Percentiles rank a stretch among this genome's conserved stretches.
phyloP scores from a whole-genome alignment of 306 rosid species.

The Castanea crenata region DNA sequence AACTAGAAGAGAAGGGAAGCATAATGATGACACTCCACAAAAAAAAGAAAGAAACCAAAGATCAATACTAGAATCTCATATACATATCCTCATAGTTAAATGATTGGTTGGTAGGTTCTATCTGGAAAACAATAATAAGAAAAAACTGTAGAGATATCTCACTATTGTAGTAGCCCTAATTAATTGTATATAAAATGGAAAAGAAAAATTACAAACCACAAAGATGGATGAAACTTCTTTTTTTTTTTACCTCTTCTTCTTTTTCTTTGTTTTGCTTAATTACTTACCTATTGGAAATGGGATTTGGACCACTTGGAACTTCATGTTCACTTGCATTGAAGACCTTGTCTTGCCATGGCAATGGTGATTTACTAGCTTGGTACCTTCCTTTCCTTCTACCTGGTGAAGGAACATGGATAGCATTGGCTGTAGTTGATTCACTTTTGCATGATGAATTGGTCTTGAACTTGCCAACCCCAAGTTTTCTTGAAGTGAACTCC shows the following conservation, averaged over 20 bases:
- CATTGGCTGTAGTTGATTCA: background rate
- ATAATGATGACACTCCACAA: conserved; percentile 28
- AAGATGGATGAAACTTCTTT: background rate
- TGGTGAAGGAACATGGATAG: conserved; percentile 17
- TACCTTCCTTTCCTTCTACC: conserved; percentile 21
- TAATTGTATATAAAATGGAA: background rate
- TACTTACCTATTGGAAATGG: conserved; percentile 79
- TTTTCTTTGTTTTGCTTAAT: conserved; percentile 9
- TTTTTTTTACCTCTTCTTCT: background rate
- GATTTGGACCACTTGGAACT: conserved; percentile 95
- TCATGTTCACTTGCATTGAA: conserved; percentile 64
- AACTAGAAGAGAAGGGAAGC: background rate
- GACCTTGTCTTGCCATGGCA: conserved; percentile 44
- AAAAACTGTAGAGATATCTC: conserved; percentile 37
- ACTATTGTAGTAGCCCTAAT: conserved; percentile 26
- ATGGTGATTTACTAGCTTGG: conserved; percentile 26
- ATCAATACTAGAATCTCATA: conserved; percentile 42
- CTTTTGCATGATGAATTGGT: conserved; percentile 17
- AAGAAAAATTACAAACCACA: conserved; percentile 28
- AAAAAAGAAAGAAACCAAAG: conserved; percentile 25
- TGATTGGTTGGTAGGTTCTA: conserved; percentile 41
- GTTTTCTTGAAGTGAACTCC: conserved; percentile 26
- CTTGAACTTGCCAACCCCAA: conserved; percentile 17
- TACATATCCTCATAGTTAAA: conserved; percentile 44
- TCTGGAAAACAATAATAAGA: conserved; percentile 28